Conservation (phyloP, 331 rosid genomes). For the Prunus yedoensis region DNA sequence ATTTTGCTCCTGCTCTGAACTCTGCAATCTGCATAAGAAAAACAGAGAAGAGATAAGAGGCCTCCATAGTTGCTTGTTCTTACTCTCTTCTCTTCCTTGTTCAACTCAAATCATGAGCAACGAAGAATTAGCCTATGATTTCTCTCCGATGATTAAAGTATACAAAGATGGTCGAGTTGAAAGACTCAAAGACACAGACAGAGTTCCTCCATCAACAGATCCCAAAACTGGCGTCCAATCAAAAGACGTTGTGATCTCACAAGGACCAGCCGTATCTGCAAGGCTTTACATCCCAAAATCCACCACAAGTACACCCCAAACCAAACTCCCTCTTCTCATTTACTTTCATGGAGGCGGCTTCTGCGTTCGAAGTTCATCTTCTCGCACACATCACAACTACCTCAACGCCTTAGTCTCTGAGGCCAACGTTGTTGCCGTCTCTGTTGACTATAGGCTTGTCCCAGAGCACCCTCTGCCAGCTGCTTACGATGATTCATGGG, state of each 20-base stretch:
- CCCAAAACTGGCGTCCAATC: conserved; percentile 24
- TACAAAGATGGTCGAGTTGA: conserved; percentile 24
- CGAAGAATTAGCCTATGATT: conserved; percentile 2
- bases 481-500: conserved; percentile 21
- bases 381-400: conserved; percentile 13
- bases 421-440: conserved; percentile 14
- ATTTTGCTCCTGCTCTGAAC: too few relatives aligned
- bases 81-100: too few relatives aligned
- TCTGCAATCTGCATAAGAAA: too few relatives aligned
- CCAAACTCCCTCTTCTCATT: conserved; percentile 21
- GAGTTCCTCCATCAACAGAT: conserved; percentile 5
- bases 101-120: neutral
- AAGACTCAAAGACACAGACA: conserved; percentile 10
- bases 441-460: conserved; percentile 28
- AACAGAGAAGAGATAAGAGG: too few relatives aligned
- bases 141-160: neutral
- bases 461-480: conserved; percentile 30
- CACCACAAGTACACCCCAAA: neutral
- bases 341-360: conserved; percentile 37
- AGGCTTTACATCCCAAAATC: conserved; percentile 22
- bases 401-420: neutral
- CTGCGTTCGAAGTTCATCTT: conserved; percentile 11
- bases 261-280: conserved; percentile 4
- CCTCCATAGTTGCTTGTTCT: too few relatives aligned
- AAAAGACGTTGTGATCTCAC: conserved; percentile 26